These are phyloP conservation scores for Nakazawaea ernobii DNA, from an alignment of 805 yeast genomes.

Conservation along the genomic window DNA sequence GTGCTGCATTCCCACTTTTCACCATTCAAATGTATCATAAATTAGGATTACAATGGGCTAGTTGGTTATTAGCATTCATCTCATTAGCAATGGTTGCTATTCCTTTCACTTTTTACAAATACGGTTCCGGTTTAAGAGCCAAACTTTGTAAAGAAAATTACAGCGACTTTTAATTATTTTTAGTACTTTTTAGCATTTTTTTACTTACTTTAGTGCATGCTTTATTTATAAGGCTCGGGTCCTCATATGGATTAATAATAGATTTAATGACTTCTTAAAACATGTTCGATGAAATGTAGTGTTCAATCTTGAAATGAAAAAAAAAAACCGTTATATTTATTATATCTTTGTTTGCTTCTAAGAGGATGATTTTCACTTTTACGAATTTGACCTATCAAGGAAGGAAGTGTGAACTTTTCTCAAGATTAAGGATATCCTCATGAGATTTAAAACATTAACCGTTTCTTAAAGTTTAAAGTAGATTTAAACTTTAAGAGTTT, in stretches of 20 bases:
- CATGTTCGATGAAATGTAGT: neutral
- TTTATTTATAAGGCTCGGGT: neutral
- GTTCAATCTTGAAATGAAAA: neutral
- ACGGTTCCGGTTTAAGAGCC: conserved; percentile 58
- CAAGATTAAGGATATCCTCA: too few relatives aligned
- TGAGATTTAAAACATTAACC: too few relatives aligned
- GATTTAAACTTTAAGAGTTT: too few relatives aligned
- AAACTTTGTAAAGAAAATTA: conserved; percentile 67
- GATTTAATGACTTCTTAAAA: neutral
- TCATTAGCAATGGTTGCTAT: conserved; percentile 70
- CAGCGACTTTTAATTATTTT: conserved; percentile 11
- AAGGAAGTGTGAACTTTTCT: too few relatives aligned
- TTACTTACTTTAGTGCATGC: neutral
- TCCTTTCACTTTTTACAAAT: conserved; percentile 67
- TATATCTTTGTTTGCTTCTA: too few relatives aligned
- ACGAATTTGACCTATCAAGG: too few relatives aligned
- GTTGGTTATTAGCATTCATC: conserved; percentile 71
- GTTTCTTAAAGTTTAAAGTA: too few relatives aligned
- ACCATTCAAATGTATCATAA: conserved; percentile 75
- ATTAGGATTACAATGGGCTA: conserved; percentile 76
- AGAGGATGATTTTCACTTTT: too few relatives aligned
- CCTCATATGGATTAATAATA: neutral
- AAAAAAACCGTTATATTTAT: too few relatives aligned
- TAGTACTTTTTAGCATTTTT: neutral
- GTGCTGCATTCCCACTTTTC: conserved; percentile 81